Evolutionary conservation across 371 early-diverging fungal genomes (phyloP).

Genomic region (Funneliformis caledonium): DNA sequence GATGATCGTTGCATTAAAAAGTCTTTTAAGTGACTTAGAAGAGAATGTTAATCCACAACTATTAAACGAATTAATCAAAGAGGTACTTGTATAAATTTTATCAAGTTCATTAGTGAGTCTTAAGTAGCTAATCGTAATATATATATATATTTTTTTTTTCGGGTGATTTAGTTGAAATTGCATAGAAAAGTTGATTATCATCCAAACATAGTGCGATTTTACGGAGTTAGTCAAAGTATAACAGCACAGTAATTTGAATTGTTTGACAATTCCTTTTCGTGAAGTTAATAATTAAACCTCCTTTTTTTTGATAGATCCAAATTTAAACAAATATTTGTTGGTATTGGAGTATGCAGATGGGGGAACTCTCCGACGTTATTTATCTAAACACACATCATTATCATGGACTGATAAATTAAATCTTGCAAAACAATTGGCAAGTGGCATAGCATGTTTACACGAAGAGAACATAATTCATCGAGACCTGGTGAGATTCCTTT

Average conservation of each 20-base stretch:
- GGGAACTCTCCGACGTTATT: conserved; percentile 7
- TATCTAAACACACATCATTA: not conserved
- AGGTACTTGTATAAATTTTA: not conserved
- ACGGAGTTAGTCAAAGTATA: conserved; percentile 17
- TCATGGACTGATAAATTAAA: conserved; percentile 33
- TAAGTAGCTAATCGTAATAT: not conserved
- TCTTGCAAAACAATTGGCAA: conserved; percentile 19
- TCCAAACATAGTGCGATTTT: conserved; percentile 19
- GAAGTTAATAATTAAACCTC: not conserved
- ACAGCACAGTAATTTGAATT: not conserved
- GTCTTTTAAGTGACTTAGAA: no score
- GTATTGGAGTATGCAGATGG: conserved; percentile 11
- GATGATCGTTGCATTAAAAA: conserved; percentile 11
- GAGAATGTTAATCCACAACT: not conserved
- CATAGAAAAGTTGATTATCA: conserved; percentile 21
- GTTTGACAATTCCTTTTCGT: not conserved
- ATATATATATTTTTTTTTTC: not conserved
- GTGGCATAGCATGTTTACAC: conserved; percentile 22
- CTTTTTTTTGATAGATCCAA: not conserved
- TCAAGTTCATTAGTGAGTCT: not conserved
- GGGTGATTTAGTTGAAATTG: conserved; percentile 1
- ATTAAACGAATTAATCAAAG: not conserved
- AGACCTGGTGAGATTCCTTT: conserved; percentile 15
- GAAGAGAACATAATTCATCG: conserved; percentile 3
- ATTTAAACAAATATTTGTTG: not conserved